A percentile compares a stretch with the other conserved stretches of the same genome.
These are phyloP conservation scores for Chaetoceros muelleri DNA, from an alignment of 108 stramenopile species.

Conservation along the genomic window DNA sequence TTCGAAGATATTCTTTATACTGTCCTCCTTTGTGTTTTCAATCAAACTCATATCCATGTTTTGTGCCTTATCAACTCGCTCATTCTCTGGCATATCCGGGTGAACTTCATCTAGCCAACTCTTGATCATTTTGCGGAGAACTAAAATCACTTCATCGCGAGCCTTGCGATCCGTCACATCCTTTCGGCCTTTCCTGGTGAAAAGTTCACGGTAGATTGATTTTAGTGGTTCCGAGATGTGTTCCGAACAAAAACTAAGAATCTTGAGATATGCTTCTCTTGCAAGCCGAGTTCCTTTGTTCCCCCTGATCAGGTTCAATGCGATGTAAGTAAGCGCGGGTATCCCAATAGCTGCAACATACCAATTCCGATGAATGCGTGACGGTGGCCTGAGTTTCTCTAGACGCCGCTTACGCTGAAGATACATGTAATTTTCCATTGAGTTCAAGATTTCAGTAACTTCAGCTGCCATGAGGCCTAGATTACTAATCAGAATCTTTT, in stretches of 20 bases:
- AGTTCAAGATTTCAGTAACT: conserved; percentile 47
- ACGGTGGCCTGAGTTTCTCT: conserved; percentile 49
- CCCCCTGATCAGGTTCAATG: conserved; percentile 32
- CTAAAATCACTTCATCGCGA: conserved; percentile 48
- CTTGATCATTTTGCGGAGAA: conserved; percentile 73
- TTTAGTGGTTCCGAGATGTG: conserved; percentile 52
- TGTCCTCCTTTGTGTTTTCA: conserved; percentile 64
- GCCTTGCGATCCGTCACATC: conserved; percentile 71
- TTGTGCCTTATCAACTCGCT: conserved; percentile 35
- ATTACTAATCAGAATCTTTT: conserved; percentile 39
- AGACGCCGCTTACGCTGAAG: conserved; percentile 58
- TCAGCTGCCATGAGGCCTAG: conserved; percentile 55
- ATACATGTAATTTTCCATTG: conserved; percentile 58
- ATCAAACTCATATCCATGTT: conserved; percentile 78
- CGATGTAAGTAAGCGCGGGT: conserved; percentile 30
- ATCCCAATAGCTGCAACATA: conserved; percentile 45
- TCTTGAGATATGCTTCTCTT: conserved; percentile 20
- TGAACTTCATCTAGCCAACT: conserved; percentile 83
- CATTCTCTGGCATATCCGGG: conserved; percentile 54
- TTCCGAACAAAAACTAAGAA: conserved; percentile 43
- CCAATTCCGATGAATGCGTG: conserved; percentile 55
- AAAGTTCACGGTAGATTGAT: conserved; percentile 58
- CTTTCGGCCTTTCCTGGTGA: conserved; percentile 43
- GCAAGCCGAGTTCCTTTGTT: conserved; percentile 25
- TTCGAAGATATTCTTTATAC: conserved; percentile 71